phyloP scores from a whole-genome alignment of 768 basidiomycete genomes.

The Podaxis sp. region DNA sequence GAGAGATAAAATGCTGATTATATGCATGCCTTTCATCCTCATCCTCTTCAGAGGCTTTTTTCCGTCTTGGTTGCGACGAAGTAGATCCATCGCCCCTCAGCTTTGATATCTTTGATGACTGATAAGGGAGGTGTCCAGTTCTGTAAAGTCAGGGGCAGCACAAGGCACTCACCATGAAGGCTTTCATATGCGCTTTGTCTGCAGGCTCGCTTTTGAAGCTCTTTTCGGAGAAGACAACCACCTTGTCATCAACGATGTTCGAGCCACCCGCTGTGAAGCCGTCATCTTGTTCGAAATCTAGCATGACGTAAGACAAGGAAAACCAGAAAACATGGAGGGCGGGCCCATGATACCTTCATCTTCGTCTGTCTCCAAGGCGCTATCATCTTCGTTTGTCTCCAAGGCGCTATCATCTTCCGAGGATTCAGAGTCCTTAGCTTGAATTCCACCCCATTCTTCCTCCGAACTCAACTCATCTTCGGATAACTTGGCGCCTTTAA shows the following conservation, averaged over 20 bases:
- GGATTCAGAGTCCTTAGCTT: slow-evolving; percentile 12
- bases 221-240: slow-evolving; percentile 50
- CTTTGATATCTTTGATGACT: slow-evolving; percentile 80
- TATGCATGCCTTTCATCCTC: slow-evolving; percentile 54
- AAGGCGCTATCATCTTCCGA: slow-evolving; percentile 14
- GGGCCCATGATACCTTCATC: slow-evolving; percentile 3
- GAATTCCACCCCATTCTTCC: slow-evolving; percentile 39
- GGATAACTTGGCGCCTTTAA: slow-evolving; percentile 16
- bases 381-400: slow-evolving; percentile 13
- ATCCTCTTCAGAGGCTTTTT: slow-evolving; percentile 43
- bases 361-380: slow-evolving; percentile 12
- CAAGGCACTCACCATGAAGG: slow-evolving; percentile 64
- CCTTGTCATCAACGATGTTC: slow-evolving; percentile 29
- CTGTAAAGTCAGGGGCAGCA: not conserved
- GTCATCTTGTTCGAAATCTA: slow-evolving; percentile 43
- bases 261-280: slow-evolving; percentile 32
- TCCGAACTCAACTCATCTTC: slow-evolving; percentile 16
- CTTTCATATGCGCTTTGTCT: slow-evolving; percentile 46
- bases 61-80: slow-evolving; percentile 18
- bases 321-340: not conserved
- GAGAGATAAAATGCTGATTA: not conserved
- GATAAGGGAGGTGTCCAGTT: not conserved
- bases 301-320: not conserved
- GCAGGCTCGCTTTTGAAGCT: slow-evolving; percentile 18
- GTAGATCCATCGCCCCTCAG: slow-evolving; percentile 34